Base-by-base conservation (phyloP, 257 asterid genomes). In the Solanum lignicaule region DNA sequence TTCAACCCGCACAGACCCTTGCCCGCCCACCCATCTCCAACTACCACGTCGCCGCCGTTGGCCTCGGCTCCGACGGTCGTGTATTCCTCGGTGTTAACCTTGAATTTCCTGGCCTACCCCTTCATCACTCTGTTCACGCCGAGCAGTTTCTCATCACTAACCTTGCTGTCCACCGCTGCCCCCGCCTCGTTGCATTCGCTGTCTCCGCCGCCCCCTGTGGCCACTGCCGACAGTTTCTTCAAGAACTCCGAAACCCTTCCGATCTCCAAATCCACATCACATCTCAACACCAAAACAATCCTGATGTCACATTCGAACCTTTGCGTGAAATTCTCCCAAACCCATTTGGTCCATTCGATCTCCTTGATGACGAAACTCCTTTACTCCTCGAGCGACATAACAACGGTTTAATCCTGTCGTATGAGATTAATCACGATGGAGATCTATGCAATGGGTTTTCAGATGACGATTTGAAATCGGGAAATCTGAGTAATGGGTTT, bases 171-270 rank as follows among this genome's bases (percentile, higher is more conserved):
- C 92, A 95, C 87, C 78, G 93, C 55, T 94, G 96, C 84, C 95
- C 95, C 10, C 83, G 91, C 55, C 95, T 95, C 87, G 68, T 89
- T 7, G 84, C 92, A 48, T 78, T 96, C 87, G 96, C 99, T 86
- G 99, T 96, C 76, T 95, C 99, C 76, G 95, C 97, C 27, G 97
- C 97, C 83, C 99, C 99, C 13, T 96, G 99, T 87, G 99, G 99
- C 78, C 99, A 96, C 95, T 95, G 99, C 91, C 98, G 99, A 86
- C 98, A 96, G 89, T 96, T 96, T 91, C 79, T 94, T 52, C 99
- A 96, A 89, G 99, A 96, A 43, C 93, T 94, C 86, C 96, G 98
- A 18, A 84, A 93, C 88, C 82, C 98, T 69, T 88, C 94, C 33
- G 39, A 91, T 83, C 91, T 95, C 35, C 88, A 91, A 88, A 89